These are phyloP conservation scores for Claviceps purpurea DNA, from an alignment of 2,329 filamentous ascomycete genomes.

Conservation along the genomic window DNA sequence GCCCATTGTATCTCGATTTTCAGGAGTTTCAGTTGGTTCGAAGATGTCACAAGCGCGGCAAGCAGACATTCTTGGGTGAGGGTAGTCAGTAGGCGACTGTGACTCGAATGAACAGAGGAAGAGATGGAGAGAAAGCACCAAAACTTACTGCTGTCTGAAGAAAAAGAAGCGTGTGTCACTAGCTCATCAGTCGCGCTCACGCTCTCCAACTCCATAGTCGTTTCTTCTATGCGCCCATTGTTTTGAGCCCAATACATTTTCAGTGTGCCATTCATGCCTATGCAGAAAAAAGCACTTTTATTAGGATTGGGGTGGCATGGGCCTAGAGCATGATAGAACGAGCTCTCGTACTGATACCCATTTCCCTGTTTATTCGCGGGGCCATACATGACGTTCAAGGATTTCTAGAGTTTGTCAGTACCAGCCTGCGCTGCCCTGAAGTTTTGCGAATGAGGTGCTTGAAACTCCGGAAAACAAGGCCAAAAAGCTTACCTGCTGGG, in stretches of 20 bases:
- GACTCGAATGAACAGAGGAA: background rate
- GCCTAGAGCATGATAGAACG: constrained; percentile 50
- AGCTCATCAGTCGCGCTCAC: constrained; percentile 58
- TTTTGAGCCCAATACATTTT: constrained; percentile 67
- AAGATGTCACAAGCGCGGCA: constrained; percentile 54
- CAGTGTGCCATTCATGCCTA: constrained; percentile 61
- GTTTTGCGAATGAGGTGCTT: too few species aligned
- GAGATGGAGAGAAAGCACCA: background rate
- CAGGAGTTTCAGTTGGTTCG: constrained; percentile 61
- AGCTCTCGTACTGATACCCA: constrained; percentile 57
- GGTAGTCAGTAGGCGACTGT: constrained; percentile 10
- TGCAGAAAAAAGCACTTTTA: constrained; percentile 62
- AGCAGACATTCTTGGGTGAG: constrained; percentile 34
- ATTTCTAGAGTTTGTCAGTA: constrained; percentile 17
- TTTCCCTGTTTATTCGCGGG: constrained; percentile 50
- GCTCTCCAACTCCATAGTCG: constrained; percentile 59
- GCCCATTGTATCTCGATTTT: constrained; percentile 66
- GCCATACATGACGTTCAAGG: constrained; percentile 37
- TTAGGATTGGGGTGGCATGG: constrained; percentile 59
- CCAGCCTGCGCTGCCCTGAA: background rate
- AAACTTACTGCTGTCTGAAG: constrained; percentile 56
- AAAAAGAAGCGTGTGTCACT: constrained; percentile 67
- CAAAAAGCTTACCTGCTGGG: constrained; percentile 20
- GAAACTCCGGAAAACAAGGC: too few species aligned
- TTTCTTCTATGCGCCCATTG: constrained; percentile 58